These are phyloP conservation scores for Verticillium alfalfae DNA, from an alignment of 2,329 filamentous ascomycete genomes.

Conservation along the genomic window DNA sequence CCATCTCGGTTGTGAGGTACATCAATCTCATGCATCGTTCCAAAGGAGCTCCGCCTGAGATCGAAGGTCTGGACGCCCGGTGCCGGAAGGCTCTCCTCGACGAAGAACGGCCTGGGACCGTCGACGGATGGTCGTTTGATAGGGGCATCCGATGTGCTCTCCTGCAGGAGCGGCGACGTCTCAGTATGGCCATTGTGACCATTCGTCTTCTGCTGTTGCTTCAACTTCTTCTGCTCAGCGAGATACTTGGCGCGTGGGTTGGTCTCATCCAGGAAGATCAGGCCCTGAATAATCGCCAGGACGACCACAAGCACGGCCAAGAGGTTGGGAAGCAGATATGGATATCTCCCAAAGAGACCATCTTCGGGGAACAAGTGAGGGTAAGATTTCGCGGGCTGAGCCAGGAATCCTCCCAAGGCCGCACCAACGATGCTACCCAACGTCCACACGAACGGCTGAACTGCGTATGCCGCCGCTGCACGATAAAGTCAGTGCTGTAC, in stretches of 20 bases:
- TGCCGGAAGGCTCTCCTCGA: slow-evolving; percentile 26
- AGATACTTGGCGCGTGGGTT: slow-evolving; percentile 19
- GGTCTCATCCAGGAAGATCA: slow-evolving; percentile 53
- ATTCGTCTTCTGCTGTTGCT: background rate
- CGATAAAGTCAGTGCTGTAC: background rate
- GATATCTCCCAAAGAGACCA: slow-evolving; percentile 52
- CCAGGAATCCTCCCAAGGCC: slow-evolving; percentile 29
- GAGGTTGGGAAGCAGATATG: slow-evolving; percentile 52
- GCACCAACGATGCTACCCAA: slow-evolving; percentile 29
- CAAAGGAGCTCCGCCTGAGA: slow-evolving; percentile 30
- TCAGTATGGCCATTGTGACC: slow-evolving; percentile 13
- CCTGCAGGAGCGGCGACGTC: slow-evolving; percentile 16
- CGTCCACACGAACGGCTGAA: slow-evolving; percentile 30
- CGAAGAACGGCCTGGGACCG: slow-evolving; percentile 20
- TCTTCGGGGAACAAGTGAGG: slow-evolving; percentile 27
- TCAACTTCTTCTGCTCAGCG: slow-evolving; percentile 14
- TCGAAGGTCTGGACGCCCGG: slow-evolving; percentile 28
- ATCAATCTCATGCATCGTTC: slow-evolving; percentile 33
- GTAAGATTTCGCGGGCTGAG: slow-evolving; percentile 27
- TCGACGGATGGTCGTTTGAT: slow-evolving; percentile 12
- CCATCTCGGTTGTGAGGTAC: slow-evolving; percentile 7
- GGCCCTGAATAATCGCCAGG: slow-evolving; percentile 59
- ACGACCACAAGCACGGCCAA: slow-evolving; percentile 61
- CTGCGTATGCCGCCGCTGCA: slow-evolving; percentile 25
- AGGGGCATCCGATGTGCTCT: slow-evolving; percentile 18